Conservation (phyloP, 164 flowering plant species). For the Pachysandra terminalis region DNA sequence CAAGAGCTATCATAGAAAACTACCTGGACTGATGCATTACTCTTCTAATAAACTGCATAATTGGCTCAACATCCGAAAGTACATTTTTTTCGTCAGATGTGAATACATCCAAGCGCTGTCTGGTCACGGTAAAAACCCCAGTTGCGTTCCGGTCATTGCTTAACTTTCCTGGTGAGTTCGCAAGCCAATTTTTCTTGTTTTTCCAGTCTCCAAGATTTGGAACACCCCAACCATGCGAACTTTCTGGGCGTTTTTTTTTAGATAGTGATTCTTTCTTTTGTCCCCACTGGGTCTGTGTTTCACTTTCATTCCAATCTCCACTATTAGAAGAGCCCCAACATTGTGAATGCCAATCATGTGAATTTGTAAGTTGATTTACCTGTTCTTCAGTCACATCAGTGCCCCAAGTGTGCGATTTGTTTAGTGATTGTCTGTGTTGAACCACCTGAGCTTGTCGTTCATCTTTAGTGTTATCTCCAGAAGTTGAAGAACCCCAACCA, state of each 20-base stretch:
- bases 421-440: not conserved
- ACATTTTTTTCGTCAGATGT: slow-evolving; percentile 72
- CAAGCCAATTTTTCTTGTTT: slow-evolving; percentile 32
- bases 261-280: not conserved
- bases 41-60: slow-evolving; percentile 54
- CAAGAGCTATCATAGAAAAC: slow-evolving; percentile 5
- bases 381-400: not conserved
- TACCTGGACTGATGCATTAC: slow-evolving; percentile 73
- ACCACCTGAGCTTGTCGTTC: not conserved
- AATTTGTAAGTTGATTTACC: slow-evolving; percentile 3
- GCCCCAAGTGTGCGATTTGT: not conserved
- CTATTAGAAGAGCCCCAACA: slow-evolving; percentile 26
- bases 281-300: not conserved
- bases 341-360: slow-evolving; percentile 25
- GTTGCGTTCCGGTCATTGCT: slow-evolving; percentile 27
- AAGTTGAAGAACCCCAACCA: too few relatives aligned
- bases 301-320: slow-evolving; percentile 20
- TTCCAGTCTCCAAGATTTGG: slow-evolving; percentile 39
- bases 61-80: slow-evolving; percentile 59
- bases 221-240: slow-evolving; percentile 21
- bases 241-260: not conserved
- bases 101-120: slow-evolving; percentile 62
- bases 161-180: slow-evolving; percentile 27
- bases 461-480: slow-evolving; percentile 6
- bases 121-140: slow-evolving; percentile 41